Evolutionary conservation across 495 filamentous ascomycete species (phyloP).

Genomic region (Neurospora sp.): DNA sequence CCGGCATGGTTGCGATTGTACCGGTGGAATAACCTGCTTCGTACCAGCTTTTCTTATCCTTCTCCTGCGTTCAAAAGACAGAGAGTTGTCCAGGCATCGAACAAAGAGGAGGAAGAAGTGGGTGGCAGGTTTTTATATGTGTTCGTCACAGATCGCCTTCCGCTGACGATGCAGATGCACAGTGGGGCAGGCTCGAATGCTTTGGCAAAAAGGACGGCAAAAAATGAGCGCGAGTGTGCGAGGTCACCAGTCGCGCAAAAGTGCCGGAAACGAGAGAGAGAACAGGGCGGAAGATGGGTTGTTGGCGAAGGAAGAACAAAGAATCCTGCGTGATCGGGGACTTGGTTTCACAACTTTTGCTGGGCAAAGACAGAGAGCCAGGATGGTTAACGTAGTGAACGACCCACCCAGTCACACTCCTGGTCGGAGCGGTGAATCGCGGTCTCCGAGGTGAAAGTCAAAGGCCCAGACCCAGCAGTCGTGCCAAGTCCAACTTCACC

Average conservation of each 20-base stretch:
- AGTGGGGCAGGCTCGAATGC: not conserved
- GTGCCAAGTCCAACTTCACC: not conserved
- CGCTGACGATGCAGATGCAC: not conserved
- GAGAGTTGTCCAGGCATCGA: slow-evolving; percentile 22
- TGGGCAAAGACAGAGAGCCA: not conserved
- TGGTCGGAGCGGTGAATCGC: not conserved
- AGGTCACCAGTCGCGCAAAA: not conserved
- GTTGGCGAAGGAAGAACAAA: slow-evolving; percentile 9
- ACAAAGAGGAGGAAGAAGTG: not conserved
- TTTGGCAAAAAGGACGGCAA: not conserved
- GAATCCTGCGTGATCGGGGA: slow-evolving; percentile 13
- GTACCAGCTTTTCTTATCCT: slow-evolving; percentile 4
- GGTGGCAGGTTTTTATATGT: not conserved
- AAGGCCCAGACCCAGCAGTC: not conserved
- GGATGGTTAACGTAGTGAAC: not conserved
- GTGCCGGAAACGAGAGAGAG: not conserved
- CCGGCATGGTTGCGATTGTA: slow-evolving; percentile 17
- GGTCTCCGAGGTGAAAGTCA: not conserved
- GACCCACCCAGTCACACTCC: not conserved
- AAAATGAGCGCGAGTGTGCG: not conserved
- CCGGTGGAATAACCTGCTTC: not conserved
- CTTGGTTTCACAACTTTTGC: not conserved
- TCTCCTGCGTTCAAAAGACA: slow-evolving; percentile 22
- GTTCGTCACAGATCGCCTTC: not conserved
- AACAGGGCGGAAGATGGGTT: not conserved